Evolutionary conservation across 108 stramenopile genomes (phyloP), one percentile per base, ranked within the genome.

Genomic region (Pseudonitzschia pungens): DNA sequence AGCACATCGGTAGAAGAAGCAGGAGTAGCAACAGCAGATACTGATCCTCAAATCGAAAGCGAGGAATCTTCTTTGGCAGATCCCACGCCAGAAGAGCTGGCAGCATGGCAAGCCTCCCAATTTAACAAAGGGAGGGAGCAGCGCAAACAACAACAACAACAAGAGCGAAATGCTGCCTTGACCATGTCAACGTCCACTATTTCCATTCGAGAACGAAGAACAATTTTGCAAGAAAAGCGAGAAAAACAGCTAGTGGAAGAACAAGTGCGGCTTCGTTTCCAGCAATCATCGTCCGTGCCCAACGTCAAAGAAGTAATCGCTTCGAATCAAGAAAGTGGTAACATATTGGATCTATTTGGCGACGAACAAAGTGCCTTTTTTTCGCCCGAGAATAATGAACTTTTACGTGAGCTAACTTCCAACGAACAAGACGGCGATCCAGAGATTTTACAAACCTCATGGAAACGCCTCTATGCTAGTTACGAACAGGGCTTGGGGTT

Each of bases 21-120:
- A 9, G 27, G 4, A 58, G 14, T 58, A 27, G n/a, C 15, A 2
- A 62, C 10, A 26, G 3, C 10, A 4, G 14, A 58, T 31, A 5
- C 7, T 10, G 14, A 14, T 14, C 2, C 53, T 57, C 15, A 60
- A 27, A 14, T 57, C 41, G 50, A 15, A 50, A 54, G 45, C 6
- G 73, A 65, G 50, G 73, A 65, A 54, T 68, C 59, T 20, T 60
- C 53, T 1, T 14, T 60, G 77, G 76, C 65, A 56, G 87, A 89
- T 54, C 88, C 88, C 40, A 77, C 84, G 21, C 76, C 84, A 14
- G 84, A 86, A 77, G 88, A 89, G 71, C 68, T 89, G 3, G 53
- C 22, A 15, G 84, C 81, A 32, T 89, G 88, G 88, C 88, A 89
- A 73, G 84, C 78, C 50, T 74, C 84, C 15, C 88, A 89, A 65